Evolutionary conservation across 805 yeast species (phyloP), one percentile per base, ranked within the genome.

Genomic region (Lachancea sp.): DNA sequence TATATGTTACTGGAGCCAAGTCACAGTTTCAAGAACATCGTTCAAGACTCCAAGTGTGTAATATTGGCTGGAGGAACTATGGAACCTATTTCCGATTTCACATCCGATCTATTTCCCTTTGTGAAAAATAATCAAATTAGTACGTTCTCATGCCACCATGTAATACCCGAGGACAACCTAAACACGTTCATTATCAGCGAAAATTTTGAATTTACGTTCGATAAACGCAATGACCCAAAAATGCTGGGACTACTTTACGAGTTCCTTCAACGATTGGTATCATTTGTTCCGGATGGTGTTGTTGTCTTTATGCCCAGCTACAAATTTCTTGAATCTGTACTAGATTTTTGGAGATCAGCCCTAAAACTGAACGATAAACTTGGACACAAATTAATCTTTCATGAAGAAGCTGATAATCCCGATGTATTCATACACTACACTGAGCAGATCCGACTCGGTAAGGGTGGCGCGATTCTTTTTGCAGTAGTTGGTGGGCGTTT

Each of bases 401-500:
- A 62, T 34, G 97, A 89, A 49, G 71, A 80, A 0, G 49, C 59
- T 7, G 62, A 69, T 2, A 73, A 76, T 0, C 75, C 70, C 2
- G 58, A 58, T 18, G 63, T 75, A 0, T 59, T 88, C 12, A 46
- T 58, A 1, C 74, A 70, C 3, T 89, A 82, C 51, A 61, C 78
- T 1, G 51, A 60, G 1, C 54, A 65, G 0, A 68, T 80, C 8
- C 11, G 47, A 2, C 38, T 49, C 2, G 48, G 53, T 2, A 53
- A 58, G 0, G 48, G 55, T 4, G 90, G 92, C 1, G 89, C 94
- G 0, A 50, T 83, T 2, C 59, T 89, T 4, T 66, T 90, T 21
- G 78, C 96, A 0, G 95, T 90, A 1, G 95, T 90, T 12, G 96
- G 96, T 1, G 97, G 97, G 0, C 82, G 82, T 54, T 69, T 89